phyloP scores from a whole-genome alignment of 495 filamentous ascomycete genomes.

The Penicillium roqueforti region DNA sequence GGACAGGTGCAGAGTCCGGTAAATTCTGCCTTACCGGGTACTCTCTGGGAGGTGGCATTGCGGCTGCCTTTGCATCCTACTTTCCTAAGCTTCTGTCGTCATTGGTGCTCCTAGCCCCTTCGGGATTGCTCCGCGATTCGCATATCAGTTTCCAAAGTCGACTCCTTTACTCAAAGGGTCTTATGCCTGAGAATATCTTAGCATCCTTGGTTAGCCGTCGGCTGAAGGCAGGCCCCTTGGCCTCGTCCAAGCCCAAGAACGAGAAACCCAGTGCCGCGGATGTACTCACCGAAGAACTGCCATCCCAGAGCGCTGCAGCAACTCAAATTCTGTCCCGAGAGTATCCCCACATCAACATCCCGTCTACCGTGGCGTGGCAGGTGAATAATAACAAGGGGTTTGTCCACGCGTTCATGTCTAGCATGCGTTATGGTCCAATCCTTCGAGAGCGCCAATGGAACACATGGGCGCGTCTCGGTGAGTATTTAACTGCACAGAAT shows the following conservation, averaged over 20 bases:
- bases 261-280: conserved; percentile 32
- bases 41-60: conserved; percentile 77
- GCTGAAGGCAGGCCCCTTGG: conserved; percentile 44
- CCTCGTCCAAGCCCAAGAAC: conserved; percentile 33
- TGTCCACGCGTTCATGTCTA: conserved; percentile 53
- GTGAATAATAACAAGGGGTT: conserved; percentile 52
- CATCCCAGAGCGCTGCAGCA: conserved; percentile 30
- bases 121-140: conserved; percentile 64
- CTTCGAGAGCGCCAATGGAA: conserved; percentile 41
- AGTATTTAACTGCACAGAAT: conserved; percentile 43
- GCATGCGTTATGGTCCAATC: conserved; percentile 55
- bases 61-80: conserved; percentile 64
- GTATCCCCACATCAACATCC: conserved; percentile 43
- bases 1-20: conserved; percentile 51
- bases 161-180: conserved; percentile 56
- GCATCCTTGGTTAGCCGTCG: conserved; percentile 50
- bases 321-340: conserved; percentile 42
- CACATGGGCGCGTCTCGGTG: conserved; percentile 56
- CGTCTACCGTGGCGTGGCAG: conserved; percentile 52
- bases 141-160: conserved; percentile 57
- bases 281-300: conserved; percentile 38
- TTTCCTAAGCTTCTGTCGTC: conserved; percentile 64
- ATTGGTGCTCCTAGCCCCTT: conserved; percentile 69
- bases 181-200: conserved; percentile 57
- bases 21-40: conserved; percentile 76